Conservation (phyloP, 257 asterid genomes). For the Solanum boliviense region DNA sequence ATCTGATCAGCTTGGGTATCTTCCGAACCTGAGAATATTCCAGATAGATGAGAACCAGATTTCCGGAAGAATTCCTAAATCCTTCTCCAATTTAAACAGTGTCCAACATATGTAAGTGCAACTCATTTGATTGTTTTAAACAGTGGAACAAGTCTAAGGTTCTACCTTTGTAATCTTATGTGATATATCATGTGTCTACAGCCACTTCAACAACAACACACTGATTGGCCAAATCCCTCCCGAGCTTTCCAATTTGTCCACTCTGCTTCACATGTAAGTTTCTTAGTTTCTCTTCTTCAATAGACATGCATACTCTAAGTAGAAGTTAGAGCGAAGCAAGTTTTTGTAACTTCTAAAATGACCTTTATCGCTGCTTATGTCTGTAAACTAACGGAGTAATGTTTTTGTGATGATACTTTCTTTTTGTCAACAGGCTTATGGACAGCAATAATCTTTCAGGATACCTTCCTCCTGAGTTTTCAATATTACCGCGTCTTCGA, state of each 20-base stretch:
- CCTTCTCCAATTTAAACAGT: conserved; percentile 23
- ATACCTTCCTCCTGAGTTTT: conserved; percentile 35
- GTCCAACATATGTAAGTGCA: conserved; percentile 25
- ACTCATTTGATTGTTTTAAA: not conserved
- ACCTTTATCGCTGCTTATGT: not conserved
- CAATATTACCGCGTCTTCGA: conserved; percentile 11
- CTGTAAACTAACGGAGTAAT: not conserved
- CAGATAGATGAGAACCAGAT: conserved; percentile 36
- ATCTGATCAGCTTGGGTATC: conserved; percentile 30
- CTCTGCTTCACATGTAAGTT: conserved; percentile 33
- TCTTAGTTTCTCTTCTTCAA: not conserved
- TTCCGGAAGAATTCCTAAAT: conserved; percentile 34
- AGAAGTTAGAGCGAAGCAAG: not conserved
- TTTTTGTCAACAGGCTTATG: conserved; percentile 22
- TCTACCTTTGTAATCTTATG: not conserved
- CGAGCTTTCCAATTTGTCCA: conserved; percentile 22
- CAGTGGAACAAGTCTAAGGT: not conserved
- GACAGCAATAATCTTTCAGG: conserved; percentile 62
- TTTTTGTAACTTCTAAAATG: not conserved
- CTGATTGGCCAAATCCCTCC: conserved; percentile 38
- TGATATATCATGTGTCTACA: conserved; percentile 9
- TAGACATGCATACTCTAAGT: not conserved
- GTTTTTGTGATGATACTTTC: not conserved
- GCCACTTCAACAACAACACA: conserved; percentile 44
- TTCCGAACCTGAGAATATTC: conserved; percentile 21